Evolutionary conservation across 352 stramenopile species (phyloP).

Genomic region (Globisporangium viniferum): DNA sequence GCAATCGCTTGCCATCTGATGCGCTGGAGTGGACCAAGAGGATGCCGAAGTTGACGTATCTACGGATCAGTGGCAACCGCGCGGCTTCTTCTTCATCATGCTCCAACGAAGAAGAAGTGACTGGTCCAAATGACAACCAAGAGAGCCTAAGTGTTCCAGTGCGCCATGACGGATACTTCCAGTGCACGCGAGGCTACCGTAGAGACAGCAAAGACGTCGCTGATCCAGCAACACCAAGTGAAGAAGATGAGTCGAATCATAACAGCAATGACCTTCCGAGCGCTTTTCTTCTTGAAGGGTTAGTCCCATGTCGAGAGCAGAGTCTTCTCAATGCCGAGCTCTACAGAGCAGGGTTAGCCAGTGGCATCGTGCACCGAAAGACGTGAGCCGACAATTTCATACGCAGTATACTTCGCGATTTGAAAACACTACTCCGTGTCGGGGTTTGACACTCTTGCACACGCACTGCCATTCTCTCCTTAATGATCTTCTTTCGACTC

Average conservation of each 20-base stretch:
- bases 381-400: neutral
- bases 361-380: neutral
- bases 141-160: conserved; percentile 14
- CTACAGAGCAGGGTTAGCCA: conserved; percentile 3
- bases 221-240: neutral
- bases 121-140: neutral
- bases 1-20: conserved; percentile 35
- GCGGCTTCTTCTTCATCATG: too few species aligned
- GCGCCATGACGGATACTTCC: conserved; percentile 56
- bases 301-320: conserved; percentile 21
- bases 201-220: neutral
- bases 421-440: neutral
- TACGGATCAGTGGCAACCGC: conserved; percentile 55
- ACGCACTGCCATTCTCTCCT: neutral
- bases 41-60: conserved; percentile 34
- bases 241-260: neutral
- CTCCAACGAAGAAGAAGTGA: neutral
- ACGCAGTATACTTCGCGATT: neutral
- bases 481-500: conserved; percentile 12
- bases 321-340: conserved; percentile 23
- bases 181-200: conserved; percentile 25
- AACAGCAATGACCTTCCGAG: neutral
- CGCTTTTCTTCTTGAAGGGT: conserved; percentile 10
- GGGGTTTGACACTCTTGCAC: neutral
- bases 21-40: conserved; percentile 22